Conservation (phyloP, 1,139 yeast genomes). For the Geotrichum candidum region DNA sequence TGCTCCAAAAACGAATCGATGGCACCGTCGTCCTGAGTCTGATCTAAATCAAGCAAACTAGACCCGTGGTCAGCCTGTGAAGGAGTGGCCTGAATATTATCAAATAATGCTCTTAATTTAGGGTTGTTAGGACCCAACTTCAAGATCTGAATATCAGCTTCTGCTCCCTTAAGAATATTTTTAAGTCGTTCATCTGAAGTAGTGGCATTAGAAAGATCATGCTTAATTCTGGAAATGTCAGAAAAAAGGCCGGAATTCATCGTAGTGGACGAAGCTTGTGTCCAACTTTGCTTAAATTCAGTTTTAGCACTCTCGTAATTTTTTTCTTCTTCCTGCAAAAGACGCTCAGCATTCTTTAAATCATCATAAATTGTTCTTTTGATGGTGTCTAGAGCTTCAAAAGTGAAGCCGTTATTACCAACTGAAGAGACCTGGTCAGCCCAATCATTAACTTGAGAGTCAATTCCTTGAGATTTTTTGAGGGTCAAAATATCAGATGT, state of each 20-base stretch:
- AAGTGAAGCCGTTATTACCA: neutral
- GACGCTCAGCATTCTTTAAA: conserved; percentile 41
- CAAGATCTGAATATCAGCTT: conserved; percentile 37
- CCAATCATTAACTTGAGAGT: conserved; percentile 32
- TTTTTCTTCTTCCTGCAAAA: conserved; percentile 36
- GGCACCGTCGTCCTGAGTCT: conserved; percentile 35
- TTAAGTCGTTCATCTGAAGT: conserved; percentile 57
- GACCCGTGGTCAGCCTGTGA: conserved; percentile 23
- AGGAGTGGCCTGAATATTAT: conserved; percentile 19
- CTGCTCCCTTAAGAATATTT: conserved; percentile 37
- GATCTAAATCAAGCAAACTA: conserved; percentile 61
- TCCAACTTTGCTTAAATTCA: conserved; percentile 37
- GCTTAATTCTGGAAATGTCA: conserved; percentile 53
- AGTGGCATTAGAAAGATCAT: conserved; percentile 63
- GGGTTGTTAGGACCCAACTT: conserved; percentile 31
- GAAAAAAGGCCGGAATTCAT: conserved; percentile 39
- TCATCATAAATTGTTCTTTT: conserved; percentile 22
- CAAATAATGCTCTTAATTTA: conserved; percentile 30
- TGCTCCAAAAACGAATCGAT: conserved; percentile 44
- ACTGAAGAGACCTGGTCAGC: conserved; percentile 28
- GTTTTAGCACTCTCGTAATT: conserved; percentile 33
- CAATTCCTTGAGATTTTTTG: conserved; percentile 21
- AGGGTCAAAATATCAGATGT: conserved; percentile 17
- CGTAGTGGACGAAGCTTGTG: conserved; percentile 37
- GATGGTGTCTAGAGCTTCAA: conserved; percentile 20